Percentiles rank a stretch among this genome's conserved stretches.
Evolutionary conservation across 2,329 filamentous ascomycete genomes (phyloP).

Genomic region (Fusarium pseudograminearum): DNA sequence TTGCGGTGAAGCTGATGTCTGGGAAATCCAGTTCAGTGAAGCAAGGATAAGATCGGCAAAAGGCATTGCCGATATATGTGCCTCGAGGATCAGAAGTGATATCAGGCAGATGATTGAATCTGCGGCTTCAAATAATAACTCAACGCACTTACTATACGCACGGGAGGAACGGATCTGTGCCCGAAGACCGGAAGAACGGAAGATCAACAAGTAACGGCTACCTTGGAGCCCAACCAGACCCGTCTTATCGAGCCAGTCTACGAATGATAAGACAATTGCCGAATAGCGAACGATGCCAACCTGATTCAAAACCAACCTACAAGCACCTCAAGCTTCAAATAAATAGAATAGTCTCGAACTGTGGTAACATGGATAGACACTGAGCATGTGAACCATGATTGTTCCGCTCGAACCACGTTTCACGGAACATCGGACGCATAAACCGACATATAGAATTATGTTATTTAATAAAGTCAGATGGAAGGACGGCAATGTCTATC

Average conservation of each 20-base stretch:
- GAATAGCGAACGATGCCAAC: neutral
- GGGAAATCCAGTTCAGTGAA: neutral
- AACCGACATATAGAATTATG: neutral
- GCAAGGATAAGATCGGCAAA: neutral
- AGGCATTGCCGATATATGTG: too few species aligned
- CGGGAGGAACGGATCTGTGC: neutral
- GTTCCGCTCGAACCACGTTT: neutral
- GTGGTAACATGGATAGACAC: neutral
- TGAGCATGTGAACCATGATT: neutral
- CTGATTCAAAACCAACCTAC: neutral
- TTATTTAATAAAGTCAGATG: neutral
- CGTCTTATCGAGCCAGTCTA: neutral
- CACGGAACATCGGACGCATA: neutral
- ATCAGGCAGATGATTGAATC: neutral
- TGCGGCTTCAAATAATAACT: neutral
- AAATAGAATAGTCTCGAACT: neutral
- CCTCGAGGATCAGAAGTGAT: neutral
- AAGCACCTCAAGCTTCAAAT: neutral
- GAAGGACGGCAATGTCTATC: too few species aligned
- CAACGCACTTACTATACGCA: neutral
- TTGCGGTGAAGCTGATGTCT: slow-evolving; percentile 35
- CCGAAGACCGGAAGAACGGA: neutral
- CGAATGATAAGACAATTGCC: neutral
- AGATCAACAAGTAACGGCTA: neutral
- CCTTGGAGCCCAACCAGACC: neutral